These are phyloP conservation scores for Coffea humblotiana DNA, from an alignment of 305 asterid species.

Conservation along the genomic window DNA sequence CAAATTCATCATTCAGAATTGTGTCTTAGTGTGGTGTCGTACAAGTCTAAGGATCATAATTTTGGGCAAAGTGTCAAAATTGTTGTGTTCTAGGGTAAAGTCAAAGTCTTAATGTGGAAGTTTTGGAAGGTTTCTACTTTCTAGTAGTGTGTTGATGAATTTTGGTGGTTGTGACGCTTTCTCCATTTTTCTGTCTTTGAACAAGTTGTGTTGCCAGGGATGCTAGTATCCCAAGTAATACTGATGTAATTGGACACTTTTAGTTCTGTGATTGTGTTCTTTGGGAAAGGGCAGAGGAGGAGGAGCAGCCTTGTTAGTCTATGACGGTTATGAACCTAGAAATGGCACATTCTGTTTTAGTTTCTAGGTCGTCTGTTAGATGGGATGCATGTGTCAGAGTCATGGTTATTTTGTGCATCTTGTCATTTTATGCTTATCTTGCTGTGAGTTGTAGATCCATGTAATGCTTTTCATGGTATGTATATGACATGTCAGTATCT, in stretches of 20 bases:
- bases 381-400: background rate
- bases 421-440: no score
- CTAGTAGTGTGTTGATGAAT: background rate
- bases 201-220: background rate
- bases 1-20: background rate
- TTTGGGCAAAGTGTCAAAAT: background rate
- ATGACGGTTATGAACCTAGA: background rate
- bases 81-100: background rate
- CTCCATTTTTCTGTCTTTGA: background rate
- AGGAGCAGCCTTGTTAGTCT: background rate
- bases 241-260: background rate
- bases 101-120: background rate
- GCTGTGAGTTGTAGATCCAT: background rate
- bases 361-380: background rate
- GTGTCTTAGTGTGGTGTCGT: background rate
- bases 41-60: background rate
- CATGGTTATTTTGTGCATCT: background rate
- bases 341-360: background rate
- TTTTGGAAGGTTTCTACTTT: background rate
- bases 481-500: background rate
- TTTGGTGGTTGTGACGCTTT: background rate
- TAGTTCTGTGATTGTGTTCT: background rate
- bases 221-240: background rate
- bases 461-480: background rate
- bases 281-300: background rate